Base-by-base conservation (phyloP, 73 alveolate genomes). In the Blepharisma japonicum region DNA sequence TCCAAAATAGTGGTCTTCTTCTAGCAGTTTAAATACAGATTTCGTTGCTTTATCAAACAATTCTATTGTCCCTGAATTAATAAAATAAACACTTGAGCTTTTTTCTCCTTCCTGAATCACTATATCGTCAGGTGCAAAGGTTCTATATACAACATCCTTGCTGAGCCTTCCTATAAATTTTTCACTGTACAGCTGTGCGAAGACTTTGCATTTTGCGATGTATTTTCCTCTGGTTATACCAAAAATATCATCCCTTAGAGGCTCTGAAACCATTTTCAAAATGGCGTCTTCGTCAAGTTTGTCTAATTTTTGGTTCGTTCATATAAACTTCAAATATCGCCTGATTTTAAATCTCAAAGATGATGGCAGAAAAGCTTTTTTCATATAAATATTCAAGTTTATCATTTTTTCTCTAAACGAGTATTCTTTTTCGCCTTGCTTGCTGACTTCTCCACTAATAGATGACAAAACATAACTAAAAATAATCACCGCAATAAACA, bases 1-100 rank as follows among this genome's bases (percentile, higher is more conserved):
- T 45, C 98, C 98, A 83, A 92, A 92, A 49, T 83, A 86, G 5
- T 82, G 87, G 39, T 92, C 92, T 84, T 89, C 77, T 67, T 83
- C 77, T 39, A 83, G 82, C 14, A 77, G 90, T 38, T 71, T 77
- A 6, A 89, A 74, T 55, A 68, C 88, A 20, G 95, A 81, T 25
- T 78, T 55, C 46, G 92, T 86, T 56, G 72, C 81, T 55, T 83
- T 66, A 46, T 89, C 87, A 23, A 84, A 47, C 21, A 86, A 56
- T 54, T 86, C 86, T 14, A 87, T 93, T 72, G 77, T 47, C 18
- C 95, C 92, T 25, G 79, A 49, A 56, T 71, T 79, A 48, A 84
- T 80, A 82, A 89, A 87, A 66, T 79, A 90, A 23, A 68, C 56
- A 38, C 39, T 49, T 11, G 51, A 48, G 18, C 83, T 56, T 76